A percentile compares a stretch with the other conserved stretches of the same genome.
These are phyloP conservation scores for Neospora caninum DNA, from an alignment of 169 alveolate species.

Conservation along the genomic window DNA sequence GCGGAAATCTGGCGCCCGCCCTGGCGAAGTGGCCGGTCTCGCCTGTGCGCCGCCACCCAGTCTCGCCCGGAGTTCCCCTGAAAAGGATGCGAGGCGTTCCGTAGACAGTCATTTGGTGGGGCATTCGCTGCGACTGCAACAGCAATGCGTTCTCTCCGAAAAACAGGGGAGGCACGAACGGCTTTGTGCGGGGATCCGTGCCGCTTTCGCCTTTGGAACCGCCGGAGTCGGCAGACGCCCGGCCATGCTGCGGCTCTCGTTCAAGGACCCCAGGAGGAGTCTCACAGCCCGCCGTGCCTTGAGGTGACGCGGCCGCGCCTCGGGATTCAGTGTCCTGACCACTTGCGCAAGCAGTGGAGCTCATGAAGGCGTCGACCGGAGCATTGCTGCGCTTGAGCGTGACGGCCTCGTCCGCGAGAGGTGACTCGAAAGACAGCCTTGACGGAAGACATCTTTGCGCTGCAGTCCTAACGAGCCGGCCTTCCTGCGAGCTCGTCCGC, in stretches of 20 bases:
- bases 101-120: neutral
- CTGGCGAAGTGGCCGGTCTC: neutral
- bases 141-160: neutral
- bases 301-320: no score
- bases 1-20: neutral
- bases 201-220: no score
- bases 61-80: neutral
- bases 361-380: neutral
- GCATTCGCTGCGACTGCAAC: neutral
- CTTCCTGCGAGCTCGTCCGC: neutral
- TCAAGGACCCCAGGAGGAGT: no score
- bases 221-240: no score
- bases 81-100: neutral
- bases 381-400: neutral
- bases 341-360: no score
- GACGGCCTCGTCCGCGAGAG: neutral
- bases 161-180: neutral
- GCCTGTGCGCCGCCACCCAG: neutral
- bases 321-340: no score
- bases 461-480: neutral
- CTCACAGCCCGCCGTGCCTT: no score
- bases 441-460: conserved; percentile 22
- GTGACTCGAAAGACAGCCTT: neutral
- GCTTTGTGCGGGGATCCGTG: no score
- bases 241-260: no score